Evolutionary conservation across 441 rosid genomes (phyloP).

Genomic region (Euphorbia schlechtendalii): DNA sequence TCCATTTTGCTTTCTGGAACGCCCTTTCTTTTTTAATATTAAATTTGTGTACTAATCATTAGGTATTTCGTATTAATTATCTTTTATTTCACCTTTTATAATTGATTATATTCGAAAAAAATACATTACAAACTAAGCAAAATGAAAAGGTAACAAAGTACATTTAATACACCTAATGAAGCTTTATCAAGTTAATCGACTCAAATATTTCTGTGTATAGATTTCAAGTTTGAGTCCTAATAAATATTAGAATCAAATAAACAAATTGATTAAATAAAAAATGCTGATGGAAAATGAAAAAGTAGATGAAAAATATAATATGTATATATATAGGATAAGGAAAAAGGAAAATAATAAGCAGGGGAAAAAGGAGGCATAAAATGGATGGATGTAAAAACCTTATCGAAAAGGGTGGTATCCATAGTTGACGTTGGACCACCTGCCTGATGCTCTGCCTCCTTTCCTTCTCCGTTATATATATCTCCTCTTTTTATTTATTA

Average conservation of each 20-base stretch:
- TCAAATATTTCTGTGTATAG: too few species aligned
- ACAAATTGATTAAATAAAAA: too few species aligned
- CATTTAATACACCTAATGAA: too few species aligned
- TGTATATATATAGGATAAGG: too few species aligned
- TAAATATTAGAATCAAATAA: too few species aligned
- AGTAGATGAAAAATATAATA: too few species aligned
- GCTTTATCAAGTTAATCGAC: too few species aligned
- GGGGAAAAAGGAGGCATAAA: conserved; percentile 2
- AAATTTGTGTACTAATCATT: conserved; percentile 5
- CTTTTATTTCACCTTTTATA: background rate
- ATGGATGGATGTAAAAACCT: conserved; percentile 13
- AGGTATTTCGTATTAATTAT: background rate
- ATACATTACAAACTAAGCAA: too few species aligned
- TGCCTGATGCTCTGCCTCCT: background rate
- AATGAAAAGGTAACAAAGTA: too few species aligned
- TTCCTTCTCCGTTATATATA: background rate
- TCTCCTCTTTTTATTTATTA: background rate
- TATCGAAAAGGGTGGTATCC: conserved; percentile 15
- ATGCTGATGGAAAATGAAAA: too few species aligned
- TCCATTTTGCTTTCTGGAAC: conserved; percentile 4
- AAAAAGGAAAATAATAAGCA: too few species aligned
- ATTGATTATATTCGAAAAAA: background rate
- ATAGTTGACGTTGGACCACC: conserved; percentile 17
- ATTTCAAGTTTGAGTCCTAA: too few species aligned
- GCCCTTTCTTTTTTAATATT: background rate